Conservation (phyloP, 2,329 filamentous ascomycete genomes). For the Monascus ruber region DNA sequence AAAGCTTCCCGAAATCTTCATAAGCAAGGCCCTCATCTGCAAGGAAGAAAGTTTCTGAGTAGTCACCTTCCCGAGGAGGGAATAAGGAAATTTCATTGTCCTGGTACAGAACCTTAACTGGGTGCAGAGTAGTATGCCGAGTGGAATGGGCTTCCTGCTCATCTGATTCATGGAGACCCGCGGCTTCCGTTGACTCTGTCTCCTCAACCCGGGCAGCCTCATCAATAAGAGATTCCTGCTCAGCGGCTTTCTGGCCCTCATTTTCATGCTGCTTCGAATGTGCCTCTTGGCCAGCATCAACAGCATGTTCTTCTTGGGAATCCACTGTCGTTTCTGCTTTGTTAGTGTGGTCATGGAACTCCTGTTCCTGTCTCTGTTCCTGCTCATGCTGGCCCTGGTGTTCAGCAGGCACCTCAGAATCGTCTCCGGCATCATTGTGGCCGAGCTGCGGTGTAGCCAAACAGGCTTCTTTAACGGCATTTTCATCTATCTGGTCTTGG, state of each 20-base stretch:
- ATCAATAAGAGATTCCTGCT: constrained; percentile 4
- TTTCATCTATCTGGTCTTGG: neutral
- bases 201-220: constrained; percentile 3
- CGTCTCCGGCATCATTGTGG: constrained; percentile 3
- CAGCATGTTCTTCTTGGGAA: constrained; percentile 1
- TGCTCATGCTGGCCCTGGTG: constrained; percentile 1
- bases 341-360: constrained; percentile 11
- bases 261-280: constrained; percentile 6
- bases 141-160: constrained; percentile 1
- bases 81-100: constrained; percentile 48
- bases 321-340: constrained; percentile 7
- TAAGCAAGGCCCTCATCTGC: constrained; percentile 45
- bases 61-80: constrained; percentile 42
- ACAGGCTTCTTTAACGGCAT: neutral
- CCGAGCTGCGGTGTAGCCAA: constrained; percentile 1
- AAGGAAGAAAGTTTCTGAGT: constrained; percentile 46
- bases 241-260: constrained; percentile 6
- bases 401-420: constrained; percentile 1
- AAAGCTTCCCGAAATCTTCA: constrained; percentile 43
- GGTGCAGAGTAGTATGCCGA: constrained; percentile 21
- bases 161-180: constrained; percentile 3
- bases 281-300: constrained; percentile 1
- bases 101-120: constrained; percentile 45
- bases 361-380: constrained; percentile 1
- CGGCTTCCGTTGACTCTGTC: constrained; percentile 2